phyloP scores from a whole-genome alignment of 1,139 yeast genomes.

The Meyerozyma smithsonii region DNA sequence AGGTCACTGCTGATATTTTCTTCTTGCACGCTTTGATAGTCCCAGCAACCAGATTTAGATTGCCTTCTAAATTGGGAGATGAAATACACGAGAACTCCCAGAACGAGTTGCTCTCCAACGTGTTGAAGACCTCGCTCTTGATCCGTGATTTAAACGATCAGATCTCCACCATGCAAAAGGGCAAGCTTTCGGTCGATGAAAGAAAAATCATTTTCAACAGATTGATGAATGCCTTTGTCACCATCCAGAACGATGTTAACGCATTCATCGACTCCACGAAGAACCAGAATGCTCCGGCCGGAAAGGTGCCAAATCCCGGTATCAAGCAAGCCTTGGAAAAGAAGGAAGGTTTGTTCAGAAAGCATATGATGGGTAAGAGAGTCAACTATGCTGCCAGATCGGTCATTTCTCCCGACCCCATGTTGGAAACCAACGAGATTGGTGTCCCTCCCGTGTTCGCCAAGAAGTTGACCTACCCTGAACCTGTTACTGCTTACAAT shows the following conservation, averaged over 20 bases:
- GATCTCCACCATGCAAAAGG: conserved; percentile 57
- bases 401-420: conserved; percentile 98
- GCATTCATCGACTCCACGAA: conserved; percentile 91
- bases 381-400: conserved; percentile 99
- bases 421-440: conserved; percentile 93
- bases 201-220: conserved; percentile 78
- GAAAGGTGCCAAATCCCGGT: conserved; percentile 84
- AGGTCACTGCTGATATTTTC: conserved; percentile 78
- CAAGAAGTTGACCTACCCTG: conserved; percentile 90
- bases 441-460: conserved; percentile 99
- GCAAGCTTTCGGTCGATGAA: conserved; percentile 59
- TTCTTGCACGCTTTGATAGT: conserved; percentile 85
- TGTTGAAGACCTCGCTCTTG: conserved; percentile 72
- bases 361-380: conserved; percentile 99
- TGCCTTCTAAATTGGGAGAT: conserved; percentile 96
- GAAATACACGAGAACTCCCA: conserved; percentile 93
- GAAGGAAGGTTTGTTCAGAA: conserved; percentile 97
- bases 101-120: conserved; percentile 78
- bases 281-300: conserved; percentile 66
- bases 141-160: conserved; percentile 89
- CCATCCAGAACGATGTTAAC: conserved; percentile 92
- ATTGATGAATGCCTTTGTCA: conserved; percentile 91
- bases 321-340: conserved; percentile 96
- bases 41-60: conserved; percentile 94
- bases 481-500: conserved; percentile 94